Base-by-base conservation (phyloP, 345 rosid species). In the Clausena lansium region DNA sequence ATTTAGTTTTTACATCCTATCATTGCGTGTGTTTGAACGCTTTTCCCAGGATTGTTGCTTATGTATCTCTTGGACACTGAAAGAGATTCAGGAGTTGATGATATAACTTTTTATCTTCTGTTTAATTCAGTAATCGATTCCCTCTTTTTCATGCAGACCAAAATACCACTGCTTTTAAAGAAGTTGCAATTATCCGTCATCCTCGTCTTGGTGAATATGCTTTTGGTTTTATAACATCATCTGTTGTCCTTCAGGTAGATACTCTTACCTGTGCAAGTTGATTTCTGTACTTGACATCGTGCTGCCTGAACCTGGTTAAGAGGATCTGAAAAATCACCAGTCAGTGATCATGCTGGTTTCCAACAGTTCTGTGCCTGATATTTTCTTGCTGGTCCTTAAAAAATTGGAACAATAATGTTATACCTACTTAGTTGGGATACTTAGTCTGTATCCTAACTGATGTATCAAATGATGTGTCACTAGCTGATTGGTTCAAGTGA, bases 161-260 rank as follows among this genome's bases (percentile, higher is more conserved):
- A 79, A 92, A 94, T 77, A 92, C 91, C 39, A 83, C 86, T 17
- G 93, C 97, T 62, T 93, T 94, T 75, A 94, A 94, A 85, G 97
- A 94, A 85, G 89, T 94, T 55, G 97, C 93, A 74, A 92, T 94
- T 52, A 92, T 94, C 71, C 90, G 91, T 27, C 98, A 94, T 82
- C 98, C 98, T 70, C 95, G 95, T 75, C 81, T 78, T 73, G 95
- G 97, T 38, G 98, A 93, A 90, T 93, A 93, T 81, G 98, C 95
- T 66, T 91, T 93, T 82, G 97, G 97, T 54, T 93, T 93, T 78
- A 93, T 93, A 58, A 93, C 98, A 50, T 93, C 98, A 39, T 86
- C 93, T 13, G 80, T 93, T 78, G 79, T 87, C 76, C 93, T 94
- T 78, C 97, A 94, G 94, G 98, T 94, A 81, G 72, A 25, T 35